A percentile compares a stretch with the other conserved stretches of the same genome.
These are phyloP conservation scores for Raddia guianensis DNA, from an alignment of 176 grass and related monocot species.

Conservation along the genomic window DNA sequence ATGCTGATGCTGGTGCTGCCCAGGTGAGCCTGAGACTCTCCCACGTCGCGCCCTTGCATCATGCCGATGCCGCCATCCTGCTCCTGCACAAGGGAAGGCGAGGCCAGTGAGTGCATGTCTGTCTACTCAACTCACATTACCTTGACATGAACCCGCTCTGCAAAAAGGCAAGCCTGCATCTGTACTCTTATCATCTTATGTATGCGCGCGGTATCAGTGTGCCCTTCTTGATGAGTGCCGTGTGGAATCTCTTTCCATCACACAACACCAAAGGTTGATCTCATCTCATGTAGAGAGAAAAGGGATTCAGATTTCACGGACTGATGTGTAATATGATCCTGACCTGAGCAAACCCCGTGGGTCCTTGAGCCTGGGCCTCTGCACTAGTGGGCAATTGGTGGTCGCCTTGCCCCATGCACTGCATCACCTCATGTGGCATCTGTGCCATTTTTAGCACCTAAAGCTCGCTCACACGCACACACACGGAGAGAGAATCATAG, in stretches of 20 bases:
- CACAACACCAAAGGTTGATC: neutral
- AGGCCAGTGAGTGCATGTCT: neutral
- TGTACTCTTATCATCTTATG: too few relatives aligned
- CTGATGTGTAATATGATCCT: constrained; percentile 22
- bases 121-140: neutral
- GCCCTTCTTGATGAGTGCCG: neutral
- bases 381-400: neutral
- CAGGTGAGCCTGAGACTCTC: neutral
- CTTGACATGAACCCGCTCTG: constrained; percentile 6
- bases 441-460: neutral
- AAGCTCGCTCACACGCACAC: neutral
- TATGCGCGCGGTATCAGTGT: too few relatives aligned
- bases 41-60: neutral
- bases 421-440: constrained; percentile 9
- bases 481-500: neutral
- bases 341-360: constrained; percentile 33
- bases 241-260: constrained; percentile 2
- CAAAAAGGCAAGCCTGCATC: neutral
- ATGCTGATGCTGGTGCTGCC: neutral
- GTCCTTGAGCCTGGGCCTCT: neutral
- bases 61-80: constrained; percentile 13
- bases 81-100: constrained; percentile 26
- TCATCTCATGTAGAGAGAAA: constrained; percentile 1
- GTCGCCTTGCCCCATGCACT: constrained; percentile 28
- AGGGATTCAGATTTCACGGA: neutral